These are phyloP conservation scores for Lentinula raphanica DNA, from an alignment of 768 basidiomycete species.

Conservation along the genomic window DNA sequence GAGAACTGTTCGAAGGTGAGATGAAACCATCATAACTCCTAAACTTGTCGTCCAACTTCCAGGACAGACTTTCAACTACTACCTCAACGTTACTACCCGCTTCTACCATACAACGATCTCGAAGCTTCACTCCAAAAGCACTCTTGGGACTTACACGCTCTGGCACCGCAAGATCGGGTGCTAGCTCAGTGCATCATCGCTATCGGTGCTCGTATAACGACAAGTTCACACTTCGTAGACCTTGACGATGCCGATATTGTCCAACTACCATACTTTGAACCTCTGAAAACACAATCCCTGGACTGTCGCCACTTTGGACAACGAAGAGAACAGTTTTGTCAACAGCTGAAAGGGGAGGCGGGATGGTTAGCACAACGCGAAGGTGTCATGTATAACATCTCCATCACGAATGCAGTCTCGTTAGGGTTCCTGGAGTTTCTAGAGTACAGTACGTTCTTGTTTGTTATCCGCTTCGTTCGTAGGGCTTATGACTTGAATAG, in stretches of 20 bases:
- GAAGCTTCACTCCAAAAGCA: not conserved
- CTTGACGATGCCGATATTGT: not conserved
- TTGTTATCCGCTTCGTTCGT: not conserved
- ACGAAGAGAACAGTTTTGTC: not conserved
- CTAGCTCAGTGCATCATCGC: constrained; percentile 12
- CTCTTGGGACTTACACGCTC: constrained; percentile 6
- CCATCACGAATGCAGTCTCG: not conserved
- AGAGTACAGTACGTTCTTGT: not conserved
- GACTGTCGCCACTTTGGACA: not conserved
- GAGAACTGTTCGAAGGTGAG: constrained; percentile 7
- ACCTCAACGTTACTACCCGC: not conserved
- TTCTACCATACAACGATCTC: not conserved
- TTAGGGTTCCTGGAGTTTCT: not conserved
- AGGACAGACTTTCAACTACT: not conserved
- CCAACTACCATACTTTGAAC: not conserved
- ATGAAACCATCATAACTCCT: not conserved
- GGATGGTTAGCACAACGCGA: not conserved
- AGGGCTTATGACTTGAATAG: not conserved
- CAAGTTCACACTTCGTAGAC: constrained; percentile 6
- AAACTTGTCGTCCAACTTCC: not conserved
- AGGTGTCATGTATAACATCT: not conserved
- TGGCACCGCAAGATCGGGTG: constrained; percentile 6
- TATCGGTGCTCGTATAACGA: constrained; percentile 2
- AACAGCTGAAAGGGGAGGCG: not conserved
- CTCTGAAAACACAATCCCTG: not conserved